Percentiles rank a stretch among this genome's conserved stretches.
Conservation (phyloP, 352 stramenopile genomes). For the Phytopythium oedochilum region DNA sequence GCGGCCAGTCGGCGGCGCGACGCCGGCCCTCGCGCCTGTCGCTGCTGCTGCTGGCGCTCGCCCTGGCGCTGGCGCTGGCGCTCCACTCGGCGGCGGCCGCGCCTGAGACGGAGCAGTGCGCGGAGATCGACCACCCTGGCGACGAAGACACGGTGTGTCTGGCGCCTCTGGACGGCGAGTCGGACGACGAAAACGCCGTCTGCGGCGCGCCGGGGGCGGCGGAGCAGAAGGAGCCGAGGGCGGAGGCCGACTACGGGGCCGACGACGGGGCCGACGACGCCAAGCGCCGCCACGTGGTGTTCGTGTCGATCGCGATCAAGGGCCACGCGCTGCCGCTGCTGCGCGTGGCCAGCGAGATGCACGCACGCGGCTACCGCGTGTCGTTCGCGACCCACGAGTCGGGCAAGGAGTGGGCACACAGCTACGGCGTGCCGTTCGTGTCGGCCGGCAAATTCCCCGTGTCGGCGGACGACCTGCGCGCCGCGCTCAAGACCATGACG, state of each 20-base stretch:
- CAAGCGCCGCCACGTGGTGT: constrained; percentile 54
- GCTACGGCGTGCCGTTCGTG: constrained; percentile 55
- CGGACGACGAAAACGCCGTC: background rate
- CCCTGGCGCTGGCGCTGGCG: constrained; percentile 1
- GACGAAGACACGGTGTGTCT: constrained; percentile 3
- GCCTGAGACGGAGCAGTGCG: constrained; percentile 1
- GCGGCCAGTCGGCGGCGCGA: too few species aligned
- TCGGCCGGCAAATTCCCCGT: constrained; percentile 74
- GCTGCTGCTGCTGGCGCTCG: background rate
- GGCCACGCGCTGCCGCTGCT: constrained; percentile 75
- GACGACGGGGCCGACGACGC: constrained; percentile 4
- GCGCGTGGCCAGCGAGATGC: constrained; percentile 72
- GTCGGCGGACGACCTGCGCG: constrained; percentile 60
- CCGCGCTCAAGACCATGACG: constrained; percentile 75
- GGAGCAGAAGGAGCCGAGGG: background rate
- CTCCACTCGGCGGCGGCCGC: background rate
- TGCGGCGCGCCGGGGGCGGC: background rate
- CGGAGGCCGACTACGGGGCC: background rate
- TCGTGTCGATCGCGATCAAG: constrained; percentile 81
- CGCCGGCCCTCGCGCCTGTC: background rate
- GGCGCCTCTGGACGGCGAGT: background rate
- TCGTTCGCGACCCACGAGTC: constrained; percentile 84
- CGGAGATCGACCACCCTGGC: background rate
- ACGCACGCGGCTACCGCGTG: constrained; percentile 61
- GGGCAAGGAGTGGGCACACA: constrained; percentile 60